Conservation (phyloP, 31 red algal genomes). For the Asparagopsis taxiformis region DNA sequence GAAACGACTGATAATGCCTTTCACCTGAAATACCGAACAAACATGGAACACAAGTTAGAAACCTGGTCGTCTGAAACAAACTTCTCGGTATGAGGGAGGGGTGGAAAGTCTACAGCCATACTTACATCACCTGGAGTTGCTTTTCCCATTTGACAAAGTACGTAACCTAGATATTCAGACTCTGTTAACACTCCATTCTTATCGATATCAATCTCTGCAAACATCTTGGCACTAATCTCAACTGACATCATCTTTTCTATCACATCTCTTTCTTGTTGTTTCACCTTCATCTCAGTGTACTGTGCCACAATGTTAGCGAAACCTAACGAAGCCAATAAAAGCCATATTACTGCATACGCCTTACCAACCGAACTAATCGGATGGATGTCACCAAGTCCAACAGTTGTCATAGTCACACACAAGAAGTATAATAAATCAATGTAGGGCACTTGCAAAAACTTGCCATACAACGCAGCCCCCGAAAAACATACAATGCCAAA, state of each 20-base stretch:
- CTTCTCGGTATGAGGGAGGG: not conserved
- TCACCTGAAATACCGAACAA: not conserved
- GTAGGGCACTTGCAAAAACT: conserved; percentile 26
- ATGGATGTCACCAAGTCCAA: conserved; percentile 79
- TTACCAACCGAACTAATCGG: conserved; percentile 41
- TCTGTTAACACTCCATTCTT: conserved; percentile 18
- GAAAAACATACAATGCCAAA: conserved; percentile 25
- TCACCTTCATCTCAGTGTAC: conserved; percentile 42
- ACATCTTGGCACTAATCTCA: conserved; percentile 23
- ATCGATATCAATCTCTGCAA: conserved; percentile 49
- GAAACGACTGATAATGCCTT: conserved; percentile 11
- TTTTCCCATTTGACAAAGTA: conserved; percentile 50
- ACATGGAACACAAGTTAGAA: not conserved
- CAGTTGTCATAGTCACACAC: conserved; percentile 62
- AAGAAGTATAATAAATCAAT: conserved; percentile 68
- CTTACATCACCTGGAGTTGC: conserved; percentile 52
- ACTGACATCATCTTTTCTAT: conserved; percentile 10
- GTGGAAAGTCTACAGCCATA: not conserved
- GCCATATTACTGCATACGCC: conserved; percentile 55
- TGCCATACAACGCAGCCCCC: conserved; percentile 41
- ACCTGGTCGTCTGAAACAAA: not conserved
- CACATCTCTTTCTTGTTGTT: conserved; percentile 9
- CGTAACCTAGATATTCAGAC: conserved; percentile 45
- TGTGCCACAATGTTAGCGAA: conserved; percentile 53
- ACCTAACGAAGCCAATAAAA: conserved; percentile 48